Evolutionary conservation across 176 grass and related monocot species (phyloP).

Genomic region (Oryza nivara): DNA sequence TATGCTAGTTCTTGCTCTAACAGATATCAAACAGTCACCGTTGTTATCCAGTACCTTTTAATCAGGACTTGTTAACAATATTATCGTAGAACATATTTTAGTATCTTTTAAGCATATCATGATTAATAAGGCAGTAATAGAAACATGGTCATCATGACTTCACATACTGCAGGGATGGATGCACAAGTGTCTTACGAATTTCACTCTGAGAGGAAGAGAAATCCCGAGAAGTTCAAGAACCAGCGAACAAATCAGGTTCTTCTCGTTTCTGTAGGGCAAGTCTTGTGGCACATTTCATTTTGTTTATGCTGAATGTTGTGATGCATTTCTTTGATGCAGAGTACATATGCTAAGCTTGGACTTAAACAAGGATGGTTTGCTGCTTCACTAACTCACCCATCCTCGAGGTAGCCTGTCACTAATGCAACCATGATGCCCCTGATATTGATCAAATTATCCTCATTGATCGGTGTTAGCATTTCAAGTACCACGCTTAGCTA

Average conservation of each 20-base stretch:
- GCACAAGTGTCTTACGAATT: slow-evolving; percentile 96
- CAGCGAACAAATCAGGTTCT: slow-evolving; percentile 86
- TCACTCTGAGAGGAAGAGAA: slow-evolving; percentile 87
- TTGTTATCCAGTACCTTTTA: background rate
- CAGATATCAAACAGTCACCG: background rate
- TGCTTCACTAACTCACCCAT: slow-evolving; percentile 65
- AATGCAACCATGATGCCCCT: slow-evolving; percentile 12
- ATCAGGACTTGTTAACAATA: background rate
- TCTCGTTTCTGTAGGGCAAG: slow-evolving; percentile 8
- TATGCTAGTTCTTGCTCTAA: background rate
- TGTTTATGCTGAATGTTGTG: slow-evolving; percentile 11
- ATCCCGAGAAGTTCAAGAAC: slow-evolving; percentile 96
- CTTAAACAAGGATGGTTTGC: slow-evolving; percentile 80
- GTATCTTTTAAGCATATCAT: slow-evolving; percentile 8
- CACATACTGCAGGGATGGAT: slow-evolving; percentile 75
- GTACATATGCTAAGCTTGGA: slow-evolving; percentile 89
- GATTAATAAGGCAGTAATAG: background rate
- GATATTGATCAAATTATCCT: background rate
- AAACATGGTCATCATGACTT: slow-evolving; percentile 3
- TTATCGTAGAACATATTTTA: background rate
- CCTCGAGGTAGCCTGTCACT: slow-evolving; percentile 66
- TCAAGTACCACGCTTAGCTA: background rate
- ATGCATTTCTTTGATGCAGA: slow-evolving; percentile 51
- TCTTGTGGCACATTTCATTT: background rate
- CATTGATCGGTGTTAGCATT: background rate